phyloP scores from a whole-genome alignment of 176 grass and related monocot species.

The Ensete ventricosum region DNA sequence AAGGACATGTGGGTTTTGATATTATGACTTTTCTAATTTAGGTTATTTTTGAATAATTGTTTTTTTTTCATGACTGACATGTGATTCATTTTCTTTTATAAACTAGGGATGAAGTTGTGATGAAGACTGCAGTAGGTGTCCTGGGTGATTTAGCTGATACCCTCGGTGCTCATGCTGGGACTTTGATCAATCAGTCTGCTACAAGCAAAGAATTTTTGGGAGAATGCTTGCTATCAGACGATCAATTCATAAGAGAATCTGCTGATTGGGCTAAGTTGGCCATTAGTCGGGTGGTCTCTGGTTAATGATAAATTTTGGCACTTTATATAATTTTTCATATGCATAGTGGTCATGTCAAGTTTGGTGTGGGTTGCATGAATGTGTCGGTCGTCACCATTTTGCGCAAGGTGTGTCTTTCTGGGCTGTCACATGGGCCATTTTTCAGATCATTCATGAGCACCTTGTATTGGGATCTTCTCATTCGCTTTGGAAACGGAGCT shows the following conservation, averaged over 20 bases:
- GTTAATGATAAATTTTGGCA: neutral
- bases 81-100: neutral
- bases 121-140: conserved; percentile 16
- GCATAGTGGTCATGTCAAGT: neutral
- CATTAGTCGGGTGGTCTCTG: neutral
- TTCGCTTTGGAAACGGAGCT: neutral
- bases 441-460: neutral
- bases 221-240: conserved; percentile 14
- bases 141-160: conserved; percentile 15
- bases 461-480: neutral
- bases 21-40: neutral
- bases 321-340: neutral
- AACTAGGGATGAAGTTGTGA: conserved; percentile 15
- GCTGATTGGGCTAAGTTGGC: conserved; percentile 15
- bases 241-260: conserved; percentile 13
- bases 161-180: neutral
- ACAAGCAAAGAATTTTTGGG: conserved; percentile 9
- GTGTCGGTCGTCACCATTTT: conserved; percentile 6
- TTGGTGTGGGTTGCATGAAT: conserved; percentile 2
- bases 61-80: neutral
- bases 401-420: neutral
- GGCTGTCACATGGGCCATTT: neutral
- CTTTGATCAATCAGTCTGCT: conserved; percentile 5
- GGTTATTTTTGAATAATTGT: neutral
- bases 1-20: conserved; percentile 13